Evolutionary conservation across 352 stramenopile species (phyloP).

Genomic region (Pythium apleroticum): DNA sequence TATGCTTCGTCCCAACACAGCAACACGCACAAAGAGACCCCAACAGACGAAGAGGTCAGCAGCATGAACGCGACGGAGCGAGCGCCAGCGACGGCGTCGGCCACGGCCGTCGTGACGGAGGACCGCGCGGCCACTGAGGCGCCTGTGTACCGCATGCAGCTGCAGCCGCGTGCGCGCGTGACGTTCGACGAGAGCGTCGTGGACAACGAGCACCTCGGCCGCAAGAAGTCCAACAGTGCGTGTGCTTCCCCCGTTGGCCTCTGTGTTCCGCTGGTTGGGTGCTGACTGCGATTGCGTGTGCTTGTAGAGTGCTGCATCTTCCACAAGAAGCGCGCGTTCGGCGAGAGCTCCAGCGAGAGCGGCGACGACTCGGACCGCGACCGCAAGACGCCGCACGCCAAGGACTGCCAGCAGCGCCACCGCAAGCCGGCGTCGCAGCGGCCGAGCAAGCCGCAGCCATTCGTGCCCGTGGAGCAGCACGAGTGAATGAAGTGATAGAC

Average conservation of each 20-base stretch:
- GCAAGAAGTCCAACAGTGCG: constrained; percentile 90
- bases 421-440: constrained; percentile 33
- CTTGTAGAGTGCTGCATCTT: constrained; percentile 90
- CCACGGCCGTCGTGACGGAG: constrained; percentile 32
- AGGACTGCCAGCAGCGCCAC: constrained; percentile 25
- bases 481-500: background rate
- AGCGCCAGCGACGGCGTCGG: constrained; percentile 21
- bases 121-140: constrained; percentile 20
- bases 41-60: background rate
- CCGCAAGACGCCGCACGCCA: constrained; percentile 19
- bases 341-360: constrained; percentile 91
- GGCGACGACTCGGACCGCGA: constrained; percentile 72
- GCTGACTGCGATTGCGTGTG: background rate
- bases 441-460: constrained; percentile 20
- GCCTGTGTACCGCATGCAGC: constrained; percentile 64
- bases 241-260: no score
- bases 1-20: constrained; percentile 7
- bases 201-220: constrained; percentile 92
- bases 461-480: constrained; percentile 10
- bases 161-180: constrained; percentile 81
- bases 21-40: background rate
- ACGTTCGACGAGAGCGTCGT: constrained; percentile 89
- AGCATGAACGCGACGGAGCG: constrained; percentile 35
- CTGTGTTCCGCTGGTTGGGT: background rate
- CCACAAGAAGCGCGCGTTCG: constrained; percentile 91